Base-by-base conservation (phyloP, 495 filamentous ascomycete genomes). In the Aspergillus carlsbadensis region DNA sequence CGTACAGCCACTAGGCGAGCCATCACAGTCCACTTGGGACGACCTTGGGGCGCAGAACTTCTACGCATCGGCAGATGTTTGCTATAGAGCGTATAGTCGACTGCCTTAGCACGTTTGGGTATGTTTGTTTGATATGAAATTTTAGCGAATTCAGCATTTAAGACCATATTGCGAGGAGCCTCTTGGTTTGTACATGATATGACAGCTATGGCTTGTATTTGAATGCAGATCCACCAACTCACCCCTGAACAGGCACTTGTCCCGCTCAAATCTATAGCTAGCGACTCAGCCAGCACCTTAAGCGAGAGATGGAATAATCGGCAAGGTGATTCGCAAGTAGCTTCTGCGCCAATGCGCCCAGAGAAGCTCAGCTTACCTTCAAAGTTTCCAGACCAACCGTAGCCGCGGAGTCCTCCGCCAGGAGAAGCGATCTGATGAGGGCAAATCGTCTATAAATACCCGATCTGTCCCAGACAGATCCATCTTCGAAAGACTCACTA, bases 11-110 rank as follows among this genome's bases (percentile, higher is more conserved):
- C 33, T 39, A 17, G 17, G 37, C 31, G 18, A 14, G 35, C 36
- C 34, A 15, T 11, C 36, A 22, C 26, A 7, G 8, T 51, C 49
- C 5, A 48, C 39, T 2, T 72, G 69, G 69, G 47, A 55, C 43
- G 47, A 55, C 43, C 54, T 70, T 4, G 69, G 69, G 0, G 54
- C 45, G 21, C 64, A 67, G 39, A 67, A 39, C 14, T 70, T 67
- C 37, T 68, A 63, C 46, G 64, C 69, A 1, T 49, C 53, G 13
- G 39, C 40, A 49, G 35, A 54, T 31, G 14, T 26, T 6, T 54
- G 53, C 22, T 57, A 43, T 21, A 24, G 49, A 41, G 60, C 48
- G 1, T 48, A 56, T 10, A 41, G 33, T 14, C 43, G 53, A 33
- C 42, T 40, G 29, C 10, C 17, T 2, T 40, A 33, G 21, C 21